These are phyloP conservation scores for Xylaria sp. DNA, from an alignment of 2,329 filamentous ascomycete species.

Conservation along the genomic window DNA sequence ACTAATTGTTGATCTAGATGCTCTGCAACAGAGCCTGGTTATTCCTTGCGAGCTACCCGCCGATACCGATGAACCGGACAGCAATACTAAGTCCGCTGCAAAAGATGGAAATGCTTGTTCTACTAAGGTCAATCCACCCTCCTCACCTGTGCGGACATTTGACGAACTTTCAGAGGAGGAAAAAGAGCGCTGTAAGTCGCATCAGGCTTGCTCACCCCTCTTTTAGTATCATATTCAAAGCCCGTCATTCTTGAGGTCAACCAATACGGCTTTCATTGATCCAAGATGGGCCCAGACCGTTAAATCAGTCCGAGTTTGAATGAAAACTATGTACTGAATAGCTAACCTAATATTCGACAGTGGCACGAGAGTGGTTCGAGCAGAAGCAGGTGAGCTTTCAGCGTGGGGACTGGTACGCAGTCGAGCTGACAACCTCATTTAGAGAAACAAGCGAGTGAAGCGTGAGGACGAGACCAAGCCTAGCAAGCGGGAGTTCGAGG, in stretches of 20 bases:
- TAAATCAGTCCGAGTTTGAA: too few relatives aligned
- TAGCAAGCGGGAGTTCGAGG: constrained; percentile 36
- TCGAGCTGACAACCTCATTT: neutral
- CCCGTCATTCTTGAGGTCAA: neutral
- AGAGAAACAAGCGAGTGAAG: constrained; percentile 25
- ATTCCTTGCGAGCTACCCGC: constrained; percentile 37
- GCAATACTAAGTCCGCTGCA: too few relatives aligned
- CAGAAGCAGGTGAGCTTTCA: constrained; percentile 36
- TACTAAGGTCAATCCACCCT: constrained; percentile 28
- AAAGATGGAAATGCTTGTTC: too few relatives aligned
- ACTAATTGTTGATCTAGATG: constrained; percentile 31
- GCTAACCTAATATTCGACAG: neutral
- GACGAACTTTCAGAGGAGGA: constrained; percentile 35
- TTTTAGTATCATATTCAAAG: too few relatives aligned
- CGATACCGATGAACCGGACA: too few relatives aligned
- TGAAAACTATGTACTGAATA: neutral
- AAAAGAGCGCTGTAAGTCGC: constrained; percentile 30
- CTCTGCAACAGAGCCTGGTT: constrained; percentile 39
- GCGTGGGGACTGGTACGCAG: too few relatives aligned
- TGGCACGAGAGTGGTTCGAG: constrained; percentile 39
- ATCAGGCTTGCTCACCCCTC: too few relatives aligned
- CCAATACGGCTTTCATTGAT: too few relatives aligned
- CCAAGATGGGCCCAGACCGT: too few relatives aligned
- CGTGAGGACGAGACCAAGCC: constrained; percentile 19
- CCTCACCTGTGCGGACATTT: constrained; percentile 17